phyloP scores from a whole-genome alignment of 1,139 yeast species.

The Pichia sp. region DNA sequence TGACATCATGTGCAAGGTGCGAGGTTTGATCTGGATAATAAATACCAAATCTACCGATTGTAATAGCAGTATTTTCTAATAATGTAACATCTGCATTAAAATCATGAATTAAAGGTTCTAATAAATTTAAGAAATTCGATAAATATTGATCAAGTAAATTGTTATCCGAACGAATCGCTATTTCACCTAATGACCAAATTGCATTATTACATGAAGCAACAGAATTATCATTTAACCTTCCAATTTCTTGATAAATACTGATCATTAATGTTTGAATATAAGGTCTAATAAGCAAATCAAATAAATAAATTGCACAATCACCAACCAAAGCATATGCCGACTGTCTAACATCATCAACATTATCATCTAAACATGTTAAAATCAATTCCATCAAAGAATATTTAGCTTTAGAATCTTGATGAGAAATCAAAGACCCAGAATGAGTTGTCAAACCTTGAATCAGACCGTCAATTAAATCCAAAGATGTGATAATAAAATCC shows the following conservation, averaged over 20 bases:
- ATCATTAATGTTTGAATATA: conserved; percentile 53
- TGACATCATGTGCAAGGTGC: conserved; percentile 37
- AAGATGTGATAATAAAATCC: conserved; percentile 81
- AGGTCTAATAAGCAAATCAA: conserved; percentile 50
- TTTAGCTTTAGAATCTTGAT: conserved; percentile 21
- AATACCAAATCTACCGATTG: conserved; percentile 83
- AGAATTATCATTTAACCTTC: conserved; percentile 41
- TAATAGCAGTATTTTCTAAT: conserved; percentile 84
- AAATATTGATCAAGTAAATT: conserved; percentile 55
- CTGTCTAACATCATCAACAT: conserved; percentile 81
- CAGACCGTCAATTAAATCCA: conserved; percentile 86
- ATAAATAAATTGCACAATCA: conserved; percentile 66
- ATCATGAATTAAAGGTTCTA: conserved; percentile 59
- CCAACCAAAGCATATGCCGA: conserved; percentile 87
- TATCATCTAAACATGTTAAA: conserved; percentile 68
- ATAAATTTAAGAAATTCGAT: conserved; percentile 50
- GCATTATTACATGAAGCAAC: conserved; percentile 79
- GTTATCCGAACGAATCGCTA: conserved; percentile 52
- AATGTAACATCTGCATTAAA: conserved; percentile 57
- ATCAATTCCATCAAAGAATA: conserved; percentile 57
- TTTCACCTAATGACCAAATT: conserved; percentile 89
- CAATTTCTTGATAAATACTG: conserved; percentile 62
- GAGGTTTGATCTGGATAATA: conserved; percentile 46
- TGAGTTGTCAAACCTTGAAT: conserved; percentile 78
- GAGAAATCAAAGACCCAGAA: conserved; percentile 51